A percentile compares a stretch with the other conserved stretches of the same genome.
These are phyloP conservation scores for Seiridium unicorne DNA, from an alignment of 2,329 filamentous ascomycete species.

Conservation along the genomic window DNA sequence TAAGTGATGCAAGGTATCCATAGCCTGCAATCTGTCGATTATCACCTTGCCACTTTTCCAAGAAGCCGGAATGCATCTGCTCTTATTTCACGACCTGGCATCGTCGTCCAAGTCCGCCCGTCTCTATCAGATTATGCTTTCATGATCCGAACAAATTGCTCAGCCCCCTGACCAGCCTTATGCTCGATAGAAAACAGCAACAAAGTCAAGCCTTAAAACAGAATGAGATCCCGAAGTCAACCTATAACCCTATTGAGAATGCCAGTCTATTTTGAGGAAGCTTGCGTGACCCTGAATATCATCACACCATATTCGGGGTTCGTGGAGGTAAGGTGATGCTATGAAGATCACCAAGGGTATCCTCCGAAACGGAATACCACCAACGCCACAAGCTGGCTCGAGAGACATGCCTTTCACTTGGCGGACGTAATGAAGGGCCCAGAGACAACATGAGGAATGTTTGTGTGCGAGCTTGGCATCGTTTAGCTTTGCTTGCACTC, in stretches of 20 bases:
- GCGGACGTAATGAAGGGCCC: neutral
- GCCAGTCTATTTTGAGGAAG: slow-evolving; percentile 30
- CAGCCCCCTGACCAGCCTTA: slow-evolving; percentile 14
- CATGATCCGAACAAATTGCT: neutral
- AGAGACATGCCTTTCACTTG: neutral
- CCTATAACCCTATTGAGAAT: slow-evolving; percentile 25
- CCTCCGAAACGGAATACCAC: neutral
- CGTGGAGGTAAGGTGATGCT: neutral
- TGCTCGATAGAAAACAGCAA: slow-evolving; percentile 25
- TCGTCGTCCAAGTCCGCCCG: slow-evolving; percentile 16
- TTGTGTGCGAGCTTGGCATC: neutral
- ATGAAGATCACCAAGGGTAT: neutral
- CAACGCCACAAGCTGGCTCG: neutral
- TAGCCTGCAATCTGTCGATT: neutral
- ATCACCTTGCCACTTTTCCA: slow-evolving; percentile 10
- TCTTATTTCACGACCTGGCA: slow-evolving; percentile 17
- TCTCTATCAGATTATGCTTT: slow-evolving; percentile 16
- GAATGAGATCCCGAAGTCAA: slow-evolving; percentile 29
- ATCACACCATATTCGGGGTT: slow-evolving; percentile 22
- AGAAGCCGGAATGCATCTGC: slow-evolving; percentile 16
- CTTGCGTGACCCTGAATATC: slow-evolving; percentile 18
- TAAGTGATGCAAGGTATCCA: neutral
- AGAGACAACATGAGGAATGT: neutral
- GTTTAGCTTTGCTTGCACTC: slow-evolving; percentile 94
- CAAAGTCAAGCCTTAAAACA: slow-evolving; percentile 32